Conservation (phyloP, 192 early-diverging fungal species). For the Coemansia sp. region DNA sequence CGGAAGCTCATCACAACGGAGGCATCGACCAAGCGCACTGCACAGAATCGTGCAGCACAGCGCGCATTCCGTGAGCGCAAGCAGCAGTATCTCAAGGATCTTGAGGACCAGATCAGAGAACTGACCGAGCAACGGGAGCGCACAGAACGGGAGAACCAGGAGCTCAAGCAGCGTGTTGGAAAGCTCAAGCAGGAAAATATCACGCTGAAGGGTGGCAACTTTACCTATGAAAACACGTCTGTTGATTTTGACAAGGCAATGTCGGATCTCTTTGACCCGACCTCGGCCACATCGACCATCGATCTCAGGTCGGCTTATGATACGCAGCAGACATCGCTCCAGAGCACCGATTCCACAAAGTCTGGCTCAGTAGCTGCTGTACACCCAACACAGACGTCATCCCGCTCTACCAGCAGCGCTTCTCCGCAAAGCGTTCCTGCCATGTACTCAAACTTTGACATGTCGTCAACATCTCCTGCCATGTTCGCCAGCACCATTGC, state of each 20-base stretch:
- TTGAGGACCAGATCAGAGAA: slow-evolving; percentile 73
- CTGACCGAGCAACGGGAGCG: slow-evolving; percentile 61
- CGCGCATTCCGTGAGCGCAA: slow-evolving; percentile 87
- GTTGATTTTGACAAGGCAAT: slow-evolving; percentile 47
- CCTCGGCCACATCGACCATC: slow-evolving; percentile 11
- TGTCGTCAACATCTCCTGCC: slow-evolving; percentile 12
- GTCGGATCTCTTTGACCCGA: slow-evolving; percentile 31
- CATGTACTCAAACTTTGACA: slow-evolving; percentile 25
- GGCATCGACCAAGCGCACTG: slow-evolving; percentile 68
- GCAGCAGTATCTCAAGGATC: slow-evolving; percentile 75
- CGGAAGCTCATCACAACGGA: slow-evolving; percentile 64
- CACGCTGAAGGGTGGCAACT: slow-evolving; percentile 29
- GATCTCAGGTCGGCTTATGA: slow-evolving; percentile 32
- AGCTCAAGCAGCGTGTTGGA: slow-evolving; percentile 39
- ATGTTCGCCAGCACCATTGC: slow-evolving; percentile 11
- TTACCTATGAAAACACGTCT: slow-evolving; percentile 42
- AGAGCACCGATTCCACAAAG: slow-evolving; percentile 35
- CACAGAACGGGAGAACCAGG: slow-evolving; percentile 54
- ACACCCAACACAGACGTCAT: not conserved
- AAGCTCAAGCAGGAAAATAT: slow-evolving; percentile 44
- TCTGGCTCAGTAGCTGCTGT: slow-evolving; percentile 33
- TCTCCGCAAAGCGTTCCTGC: slow-evolving; percentile 40
- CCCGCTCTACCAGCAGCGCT: not conserved
- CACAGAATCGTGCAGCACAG: slow-evolving; percentile 89
- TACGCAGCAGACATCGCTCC: slow-evolving; percentile 38